Evolutionary conservation across 345 rosid species (phyloP), one percentile per base, ranked within the genome.

Genomic region (Moricandia moricandioides): DNA sequence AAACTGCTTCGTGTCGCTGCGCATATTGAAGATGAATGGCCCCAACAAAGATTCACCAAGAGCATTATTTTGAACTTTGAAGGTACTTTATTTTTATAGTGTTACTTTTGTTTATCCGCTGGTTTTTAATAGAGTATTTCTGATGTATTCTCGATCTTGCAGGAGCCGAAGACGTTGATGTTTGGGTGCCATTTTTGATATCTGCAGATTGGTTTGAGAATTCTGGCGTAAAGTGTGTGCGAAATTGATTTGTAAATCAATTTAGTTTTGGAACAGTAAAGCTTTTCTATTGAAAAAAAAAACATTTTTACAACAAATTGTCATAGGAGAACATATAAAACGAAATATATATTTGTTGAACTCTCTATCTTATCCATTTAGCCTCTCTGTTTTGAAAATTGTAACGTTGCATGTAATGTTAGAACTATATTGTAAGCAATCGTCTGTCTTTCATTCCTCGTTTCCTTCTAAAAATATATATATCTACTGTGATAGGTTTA

Each of bases 151-250:
- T 49, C 55, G n/a, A n/a, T 49, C 16, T 14, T 33, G 68, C 45
- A 71, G 67, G 31, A 51, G 51, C 12, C 52, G 55, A 52, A 24
- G 69, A 49, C 16, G 37, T 62, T 62, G 49, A 49, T 21, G 63
- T 72, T 17, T 72, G 39, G 62, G 18, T 63, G 56, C 40, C 52
- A n/a, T 54, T 63, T 60, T 59, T 70, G 58, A 71, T 12, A 16
- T 33, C 2, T 17, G 60, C 62, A 14, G 69, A 72, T 72, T 63
- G 69, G 18, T 62, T 51, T 49, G 51, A 18, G 33, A 31, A 29
- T 60, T 29, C 7, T 61, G 34, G 49, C 60, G 33, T 61, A 30
- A 47, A 31, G 58, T 71, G 60, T 51, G 60, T 62, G 43, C 13
- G 14, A 27, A 27, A 30, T 8, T 26, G 34, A 69, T 8, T 13